These are phyloP conservation scores for Chloranthus sessilifolius DNA, from an alignment of 164 flowering plant species.

Conservation along the genomic window DNA sequence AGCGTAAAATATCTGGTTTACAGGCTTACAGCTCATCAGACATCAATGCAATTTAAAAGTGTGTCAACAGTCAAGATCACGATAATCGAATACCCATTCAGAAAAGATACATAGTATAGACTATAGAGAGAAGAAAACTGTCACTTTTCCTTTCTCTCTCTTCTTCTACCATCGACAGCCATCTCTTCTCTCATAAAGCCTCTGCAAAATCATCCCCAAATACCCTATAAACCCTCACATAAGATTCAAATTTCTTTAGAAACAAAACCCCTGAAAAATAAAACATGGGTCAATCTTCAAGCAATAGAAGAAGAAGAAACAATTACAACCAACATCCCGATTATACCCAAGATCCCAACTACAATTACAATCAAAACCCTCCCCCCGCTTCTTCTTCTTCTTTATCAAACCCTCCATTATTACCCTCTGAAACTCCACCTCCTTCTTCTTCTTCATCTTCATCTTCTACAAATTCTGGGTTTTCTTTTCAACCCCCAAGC, in stretches of 20 bases:
- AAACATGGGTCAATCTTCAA: slow-evolving; percentile 56
- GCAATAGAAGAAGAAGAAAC: slow-evolving; percentile 33
- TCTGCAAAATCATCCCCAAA: neutral
- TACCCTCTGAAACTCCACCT: slow-evolving; percentile 12
- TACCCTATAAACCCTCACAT: too few relatives aligned
- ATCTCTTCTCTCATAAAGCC: neutral
- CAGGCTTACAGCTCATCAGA: too few relatives aligned
- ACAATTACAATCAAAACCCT: neutral
- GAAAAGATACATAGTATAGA: too few relatives aligned
- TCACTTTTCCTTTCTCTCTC: too few relatives aligned
- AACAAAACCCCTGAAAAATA: neutral
- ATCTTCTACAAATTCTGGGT: neutral
- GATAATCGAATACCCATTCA: too few relatives aligned
- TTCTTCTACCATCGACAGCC: neutral
- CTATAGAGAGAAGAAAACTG: too few relatives aligned
- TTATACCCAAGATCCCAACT: neutral
- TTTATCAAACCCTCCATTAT: slow-evolving; percentile 15
- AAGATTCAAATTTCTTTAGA: too few relatives aligned
- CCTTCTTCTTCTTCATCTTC: slow-evolving; percentile 4
- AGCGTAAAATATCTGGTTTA: too few relatives aligned
- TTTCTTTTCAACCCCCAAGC: slow-evolving; percentile 11
- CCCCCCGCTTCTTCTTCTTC: slow-evolving; percentile 9
- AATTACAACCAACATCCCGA: slow-evolving; percentile 1
- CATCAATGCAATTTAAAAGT: too few relatives aligned
- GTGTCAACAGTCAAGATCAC: too few relatives aligned